These are phyloP conservation scores for Aspergillus funiculosus DNA, from an alignment of 495 filamentous ascomycete genomes.

Conservation along the genomic window DNA sequence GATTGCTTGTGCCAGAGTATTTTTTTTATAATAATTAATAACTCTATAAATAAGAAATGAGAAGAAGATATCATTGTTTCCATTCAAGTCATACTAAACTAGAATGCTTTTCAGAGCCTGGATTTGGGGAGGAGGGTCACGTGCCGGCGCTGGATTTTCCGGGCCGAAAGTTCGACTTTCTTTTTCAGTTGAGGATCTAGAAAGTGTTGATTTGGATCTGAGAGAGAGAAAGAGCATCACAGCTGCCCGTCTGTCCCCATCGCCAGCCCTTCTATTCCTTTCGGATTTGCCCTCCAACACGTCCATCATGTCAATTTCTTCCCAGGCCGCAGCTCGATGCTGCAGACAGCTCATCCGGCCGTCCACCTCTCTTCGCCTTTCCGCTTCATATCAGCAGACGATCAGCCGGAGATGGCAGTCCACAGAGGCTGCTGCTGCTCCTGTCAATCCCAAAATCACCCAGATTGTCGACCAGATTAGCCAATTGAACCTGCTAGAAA, in stretches of 20 bases:
- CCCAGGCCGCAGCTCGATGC: slow-evolving; percentile 42
- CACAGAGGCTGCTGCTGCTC: slow-evolving; percentile 50
- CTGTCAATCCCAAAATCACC: slow-evolving; percentile 76
- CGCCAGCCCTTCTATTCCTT: neutral
- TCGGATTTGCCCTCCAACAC: slow-evolving; percentile 3
- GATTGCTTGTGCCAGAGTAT: too few species aligned
- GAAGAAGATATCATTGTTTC: too few species aligned
- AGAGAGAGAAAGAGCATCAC: slow-evolving; percentile 13
- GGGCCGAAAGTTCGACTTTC: slow-evolving; percentile 25
- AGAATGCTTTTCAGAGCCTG: neutral
- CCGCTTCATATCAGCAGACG: slow-evolving; percentile 42
- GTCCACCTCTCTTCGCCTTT: slow-evolving; percentile 41
- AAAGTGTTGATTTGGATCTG: slow-evolving; percentile 11
- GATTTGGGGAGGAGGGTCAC: slow-evolving; percentile 16
- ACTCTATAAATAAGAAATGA: neutral
- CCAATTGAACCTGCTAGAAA: slow-evolving; percentile 94
- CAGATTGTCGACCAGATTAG: slow-evolving; percentile 97
- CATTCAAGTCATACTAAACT: neutral
- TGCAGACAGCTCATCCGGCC: slow-evolving; percentile 45
- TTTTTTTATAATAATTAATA: neutral
- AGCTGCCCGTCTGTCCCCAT: slow-evolving; percentile 13
- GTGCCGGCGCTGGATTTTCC: slow-evolving; percentile 40
- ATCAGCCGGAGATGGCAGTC: slow-evolving; percentile 44
- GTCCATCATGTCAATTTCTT: slow-evolving; percentile 39
- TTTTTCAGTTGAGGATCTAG: slow-evolving; percentile 23